phyloP scores from a whole-genome alignment of 176 grass and related monocot species.

The Alopecurus myosuroides region DNA sequence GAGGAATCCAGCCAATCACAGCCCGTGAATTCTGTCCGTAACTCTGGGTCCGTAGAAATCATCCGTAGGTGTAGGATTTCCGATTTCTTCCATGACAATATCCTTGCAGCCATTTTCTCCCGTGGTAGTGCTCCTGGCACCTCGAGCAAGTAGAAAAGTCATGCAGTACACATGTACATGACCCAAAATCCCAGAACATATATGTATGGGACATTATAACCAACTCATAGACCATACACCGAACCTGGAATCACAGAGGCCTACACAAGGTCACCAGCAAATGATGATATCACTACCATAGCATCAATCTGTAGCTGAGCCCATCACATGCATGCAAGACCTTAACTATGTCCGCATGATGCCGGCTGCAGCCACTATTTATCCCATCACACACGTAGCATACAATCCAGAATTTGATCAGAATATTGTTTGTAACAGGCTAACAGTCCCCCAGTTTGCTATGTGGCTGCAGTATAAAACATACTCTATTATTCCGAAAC shows the following conservation, averaged over 20 bases:
- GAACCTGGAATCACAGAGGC: background rate
- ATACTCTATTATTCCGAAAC: constrained; percentile 12
- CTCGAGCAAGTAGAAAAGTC: background rate
- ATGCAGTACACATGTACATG: background rate
- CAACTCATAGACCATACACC: constrained; percentile 7
- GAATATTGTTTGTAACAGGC: background rate
- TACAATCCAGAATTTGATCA: constrained; percentile 5
- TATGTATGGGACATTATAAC: constrained; percentile 6
- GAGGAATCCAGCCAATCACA: too few species aligned
- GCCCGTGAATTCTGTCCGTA: too few species aligned
- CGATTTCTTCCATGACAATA: background rate
- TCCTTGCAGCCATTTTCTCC: background rate
- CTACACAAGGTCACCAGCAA: background rate
- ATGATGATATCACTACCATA: constrained; percentile 10
- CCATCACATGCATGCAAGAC: background rate
- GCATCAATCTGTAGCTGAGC: constrained; percentile 9
- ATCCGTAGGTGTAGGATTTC: too few species aligned
- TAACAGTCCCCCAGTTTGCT: background rate
- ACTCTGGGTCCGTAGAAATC: too few species aligned
- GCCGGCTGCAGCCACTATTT: constrained; percentile 7
- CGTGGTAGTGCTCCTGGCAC: background rate
- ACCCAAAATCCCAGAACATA: background rate
- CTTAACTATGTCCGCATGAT: constrained; percentile 9
- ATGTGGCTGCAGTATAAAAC: background rate
- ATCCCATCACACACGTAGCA: constrained; percentile 14